phyloP scores from a whole-genome alignment of 805 yeast genomes.

The Scheffersomyces ergatensis region DNA sequence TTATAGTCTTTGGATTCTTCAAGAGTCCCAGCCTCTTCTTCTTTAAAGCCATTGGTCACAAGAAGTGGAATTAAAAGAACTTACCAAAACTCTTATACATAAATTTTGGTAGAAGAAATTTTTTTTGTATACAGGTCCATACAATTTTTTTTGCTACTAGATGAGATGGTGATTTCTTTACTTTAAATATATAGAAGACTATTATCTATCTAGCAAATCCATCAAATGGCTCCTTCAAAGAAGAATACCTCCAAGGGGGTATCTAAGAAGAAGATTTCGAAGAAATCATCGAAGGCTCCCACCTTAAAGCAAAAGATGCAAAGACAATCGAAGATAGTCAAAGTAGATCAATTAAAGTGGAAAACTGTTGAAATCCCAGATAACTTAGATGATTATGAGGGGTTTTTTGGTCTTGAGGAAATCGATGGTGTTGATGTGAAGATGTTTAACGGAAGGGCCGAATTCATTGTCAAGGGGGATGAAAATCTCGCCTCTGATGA shows the following conservation, averaged over 20 bases:
- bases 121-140: neutral
- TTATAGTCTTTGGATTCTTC: conserved; percentile 29
- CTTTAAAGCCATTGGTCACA: conserved; percentile 1
- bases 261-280: neutral
- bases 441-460: conserved; percentile 64
- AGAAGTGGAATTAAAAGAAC: neutral
- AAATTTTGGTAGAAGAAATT: no score
- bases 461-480: conserved; percentile 44
- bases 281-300: conserved; percentile 12
- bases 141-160: neutral
- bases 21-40: conserved; percentile 21
- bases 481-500: conserved; percentile 18
- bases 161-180: neutral
- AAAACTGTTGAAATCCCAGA: conserved; percentile 79
- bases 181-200: neutral
- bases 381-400: conserved; percentile 81
- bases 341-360: conserved; percentile 64
- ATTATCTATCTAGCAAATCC: no score
- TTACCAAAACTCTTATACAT: no score
- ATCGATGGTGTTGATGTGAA: conserved; percentile 89
- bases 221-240: conserved; percentile 4
- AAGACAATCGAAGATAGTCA: conserved; percentile 39
- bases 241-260: conserved; percentile 2
- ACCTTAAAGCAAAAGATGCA: conserved; percentile 28
- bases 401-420: conserved; percentile 91